Base-by-base conservation (phyloP, 345 rosid genomes). In the Rhizophora apiculata region DNA sequence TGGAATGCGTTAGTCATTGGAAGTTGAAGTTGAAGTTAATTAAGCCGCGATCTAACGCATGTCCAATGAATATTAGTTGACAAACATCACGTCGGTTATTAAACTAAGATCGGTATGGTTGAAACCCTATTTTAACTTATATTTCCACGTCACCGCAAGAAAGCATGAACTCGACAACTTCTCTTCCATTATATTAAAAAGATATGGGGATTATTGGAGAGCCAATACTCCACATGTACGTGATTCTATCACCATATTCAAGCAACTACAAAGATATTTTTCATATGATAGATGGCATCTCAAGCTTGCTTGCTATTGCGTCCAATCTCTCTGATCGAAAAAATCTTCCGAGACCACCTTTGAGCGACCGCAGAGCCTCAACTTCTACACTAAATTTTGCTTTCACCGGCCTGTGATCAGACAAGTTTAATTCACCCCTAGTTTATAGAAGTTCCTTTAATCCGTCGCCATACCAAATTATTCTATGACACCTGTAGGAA, bases 381-480 rank as follows among this genome's bases (percentile, higher is more conserved):
- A 86, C 85, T 74, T 92, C 77, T 30, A 84, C 70, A 1, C 82
- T 79, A 26, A 89, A 86, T 46, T 82, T 77, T 18, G 90, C 89
- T 78, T 85, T 85, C 36, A 92, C 96, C 4, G 91, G 96, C 75
- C 96, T 78, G 62, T 90, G 96, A 79, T 90, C 96, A 37, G 93
- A 90, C 54, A 88, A 76, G 7, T 81, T 86, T 26, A 76, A 79
- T 81, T 90, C 93, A 21, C 86, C 83, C 79, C 96, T 86, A 0
- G 75, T 68, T 43, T 90, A 90, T 55, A 68, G 49, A 70, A 80
- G 82, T 73, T 90, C 93, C 81, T 88, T 84, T 46, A 90, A 49
- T 76, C 89, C 90, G 51, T 70, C 61, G 0, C 96, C 93, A 5
- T 67, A 36, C 96, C 96, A 90, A 53, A 90, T 81, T 81, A 90